Evolutionary conservation across 176 grass and related monocot species (phyloP).

Genomic region (Oryza glumipatula): DNA sequence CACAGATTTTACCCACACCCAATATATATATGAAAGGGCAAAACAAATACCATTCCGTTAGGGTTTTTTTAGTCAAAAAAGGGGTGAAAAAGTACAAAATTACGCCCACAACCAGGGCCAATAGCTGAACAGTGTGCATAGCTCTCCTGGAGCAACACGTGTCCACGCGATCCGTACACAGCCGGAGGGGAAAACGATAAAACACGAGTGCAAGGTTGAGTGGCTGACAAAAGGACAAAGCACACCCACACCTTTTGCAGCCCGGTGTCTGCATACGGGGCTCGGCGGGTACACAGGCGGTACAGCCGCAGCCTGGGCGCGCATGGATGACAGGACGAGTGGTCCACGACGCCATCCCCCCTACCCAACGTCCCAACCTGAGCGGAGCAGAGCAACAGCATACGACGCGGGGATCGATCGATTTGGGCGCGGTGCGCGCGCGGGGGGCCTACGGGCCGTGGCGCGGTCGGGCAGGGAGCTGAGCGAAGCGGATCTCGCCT

Average conservation of each 20-base stretch:
- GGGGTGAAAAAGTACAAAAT: background rate
- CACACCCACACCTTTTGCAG: background rate
- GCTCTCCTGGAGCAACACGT: slow-evolving; percentile 20
- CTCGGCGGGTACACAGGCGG: background rate
- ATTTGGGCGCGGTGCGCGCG: too few relatives aligned
- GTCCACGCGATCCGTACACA: background rate
- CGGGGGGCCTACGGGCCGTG: background rate
- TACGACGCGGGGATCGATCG: background rate
- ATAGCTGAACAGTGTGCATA: too few relatives aligned
- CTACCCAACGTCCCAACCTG: background rate
- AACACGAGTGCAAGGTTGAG: background rate
- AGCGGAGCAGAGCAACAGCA: background rate
- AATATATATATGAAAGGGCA: background rate
- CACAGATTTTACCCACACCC: background rate
- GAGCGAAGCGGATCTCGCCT: background rate
- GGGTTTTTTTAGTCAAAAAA: background rate
- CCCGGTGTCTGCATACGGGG: background rate
- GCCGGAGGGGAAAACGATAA: background rate
- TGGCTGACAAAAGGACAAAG: slow-evolving; percentile 9
- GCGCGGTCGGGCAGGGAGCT: background rate
- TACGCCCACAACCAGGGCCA: background rate
- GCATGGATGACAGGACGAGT: background rate
- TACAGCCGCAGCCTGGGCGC: background rate
- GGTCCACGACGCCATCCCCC: background rate
- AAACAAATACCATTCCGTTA: background rate